Conservation (phyloP, 768 basidiomycete genomes). For the Mycena indigotica region DNA sequence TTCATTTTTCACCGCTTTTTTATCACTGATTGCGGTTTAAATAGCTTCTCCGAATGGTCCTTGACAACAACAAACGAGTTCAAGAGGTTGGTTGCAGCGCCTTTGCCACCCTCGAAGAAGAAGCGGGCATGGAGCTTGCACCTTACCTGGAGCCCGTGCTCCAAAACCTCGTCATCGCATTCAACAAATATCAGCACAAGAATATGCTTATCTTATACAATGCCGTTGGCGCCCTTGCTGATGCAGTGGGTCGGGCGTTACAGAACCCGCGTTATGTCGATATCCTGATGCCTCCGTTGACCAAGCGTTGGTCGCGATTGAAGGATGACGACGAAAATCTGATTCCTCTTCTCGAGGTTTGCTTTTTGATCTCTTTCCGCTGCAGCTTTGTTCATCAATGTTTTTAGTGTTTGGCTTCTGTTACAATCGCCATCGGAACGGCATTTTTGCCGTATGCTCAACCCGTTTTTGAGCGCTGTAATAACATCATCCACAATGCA, state of each 20-base stretch:
- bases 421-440: slow-evolving; percentile 92
- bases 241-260: slow-evolving; percentile 89
- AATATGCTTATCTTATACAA: slow-evolving; percentile 98
- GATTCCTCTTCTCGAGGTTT: slow-evolving; percentile 92
- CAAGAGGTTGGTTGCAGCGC: slow-evolving; percentile 99
- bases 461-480: slow-evolving; percentile 92
- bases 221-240: slow-evolving; percentile 97
- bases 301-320: slow-evolving; percentile 85
- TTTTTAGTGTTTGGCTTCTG: slow-evolving; percentile 89
- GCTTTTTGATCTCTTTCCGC: slow-evolving; percentile 17
- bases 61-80: slow-evolving; percentile 98
- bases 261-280: slow-evolving; percentile 87
- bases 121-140: slow-evolving; percentile 85
- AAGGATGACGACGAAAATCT: slow-evolving; percentile 91
- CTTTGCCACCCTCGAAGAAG: slow-evolving; percentile 97
- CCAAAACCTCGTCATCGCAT: slow-evolving; percentile 92
- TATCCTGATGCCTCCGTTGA: slow-evolving; percentile 94
- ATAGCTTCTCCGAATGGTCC: slow-evolving; percentile 95
- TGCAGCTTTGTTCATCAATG: not conserved
- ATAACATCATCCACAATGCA: slow-evolving; percentile 78
- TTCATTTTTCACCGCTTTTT: slow-evolving; percentile 1
- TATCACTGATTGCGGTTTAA: slow-evolving; percentile 7
- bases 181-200: slow-evolving; percentile 98
- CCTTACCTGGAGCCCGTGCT: slow-evolving; percentile 96
- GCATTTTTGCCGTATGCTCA: slow-evolving; percentile 87